Evolutionary conservation across 805 yeast species (phyloP).

Genomic region (Suhomyces sp.): DNA sequence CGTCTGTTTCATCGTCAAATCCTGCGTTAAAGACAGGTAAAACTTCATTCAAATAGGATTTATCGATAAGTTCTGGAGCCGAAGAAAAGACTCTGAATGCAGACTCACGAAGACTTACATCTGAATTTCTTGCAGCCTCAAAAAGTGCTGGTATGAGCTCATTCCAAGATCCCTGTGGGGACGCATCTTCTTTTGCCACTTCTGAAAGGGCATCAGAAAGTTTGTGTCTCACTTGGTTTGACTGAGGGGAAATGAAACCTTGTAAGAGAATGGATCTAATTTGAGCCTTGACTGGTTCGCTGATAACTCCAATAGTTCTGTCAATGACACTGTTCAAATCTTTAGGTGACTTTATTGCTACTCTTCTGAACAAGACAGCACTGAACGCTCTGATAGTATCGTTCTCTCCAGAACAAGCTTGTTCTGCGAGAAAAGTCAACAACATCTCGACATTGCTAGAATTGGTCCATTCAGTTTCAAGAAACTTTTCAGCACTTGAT

Average conservation of each 20-base stretch:
- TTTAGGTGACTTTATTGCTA: slow-evolving; percentile 77
- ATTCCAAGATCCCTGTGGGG: slow-evolving; percentile 62
- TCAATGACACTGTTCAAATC: slow-evolving; percentile 61
- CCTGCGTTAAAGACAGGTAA: slow-evolving; percentile 76
- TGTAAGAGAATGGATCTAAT: slow-evolving; percentile 64
- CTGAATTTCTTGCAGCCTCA: slow-evolving; percentile 54
- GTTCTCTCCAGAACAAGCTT: slow-evolving; percentile 61
- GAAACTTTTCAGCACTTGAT: slow-evolving; percentile 68
- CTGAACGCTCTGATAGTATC: slow-evolving; percentile 65
- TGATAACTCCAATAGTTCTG: slow-evolving; percentile 71
- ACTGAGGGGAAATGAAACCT: slow-evolving; percentile 69
- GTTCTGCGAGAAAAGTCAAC: slow-evolving; percentile 76
- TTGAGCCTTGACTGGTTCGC: slow-evolving; percentile 54
- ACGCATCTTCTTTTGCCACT: slow-evolving; percentile 67
- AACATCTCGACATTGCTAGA: slow-evolving; percentile 65
- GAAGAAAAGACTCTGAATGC: slow-evolving; percentile 86
- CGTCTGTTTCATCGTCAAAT: slow-evolving; percentile 74
- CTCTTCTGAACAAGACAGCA: slow-evolving; percentile 86
- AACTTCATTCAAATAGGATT: slow-evolving; percentile 50
- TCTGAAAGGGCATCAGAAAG: slow-evolving; percentile 93
- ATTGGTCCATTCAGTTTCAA: slow-evolving; percentile 75
- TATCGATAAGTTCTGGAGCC: slow-evolving; percentile 73
- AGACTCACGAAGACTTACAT: slow-evolving; percentile 77
- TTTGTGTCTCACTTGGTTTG: slow-evolving; percentile 83
- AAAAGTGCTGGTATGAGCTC: slow-evolving; percentile 73